Base-by-base conservation (phyloP, 2,329 filamentous ascomycete species). In the Helicocarpus griseus region DNA sequence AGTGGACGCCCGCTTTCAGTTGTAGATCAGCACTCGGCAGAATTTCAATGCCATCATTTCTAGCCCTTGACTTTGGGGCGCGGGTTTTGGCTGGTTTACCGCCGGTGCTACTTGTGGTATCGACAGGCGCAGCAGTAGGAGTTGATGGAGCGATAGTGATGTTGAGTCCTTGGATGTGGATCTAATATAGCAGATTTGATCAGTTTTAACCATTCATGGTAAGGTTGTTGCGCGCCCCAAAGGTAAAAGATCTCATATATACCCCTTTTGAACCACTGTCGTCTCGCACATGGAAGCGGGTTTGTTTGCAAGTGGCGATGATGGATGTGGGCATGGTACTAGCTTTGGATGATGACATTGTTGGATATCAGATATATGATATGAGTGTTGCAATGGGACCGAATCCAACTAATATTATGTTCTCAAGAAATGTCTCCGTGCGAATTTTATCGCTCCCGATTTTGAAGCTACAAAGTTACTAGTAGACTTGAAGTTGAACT, bases 151-250 rank as follows among this genome's bases (percentile, higher is more conserved):
- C 74, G 43, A 90, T 78, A 1, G 79, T 78, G 54, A 90, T 85
- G 52, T 75, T 81, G n/a, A 91, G 74, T 44, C 85, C 85, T 56
- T 87, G 84, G 39, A 90, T 77, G 54, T 86, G 82, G 49, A 87
- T 74, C 82, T 85, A 49, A 28, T 39, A 21, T 17, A 43, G 24
- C 31, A 48, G n/a, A 29, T 49, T 38, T 41, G n/a, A 29, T 17
- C 22, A 19, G 24, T 39, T 17, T 17, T 48, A n/a, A n/a, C n/a
- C n/a, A n/a, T n/a, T n/a, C n/a, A n/a, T n/a, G n/a, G n/a, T n/a
- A n/a, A n/a, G n/a, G n/a, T n/a, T n/a, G n/a, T n/a, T n/a, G n/a
- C n/a, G n/a, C n/a, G n/a, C n/a, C n/a, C n/a, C n/a, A n/a, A n/a
- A n/a, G 7, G 51, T 14, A 17, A 28, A 19, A 29, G 28, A 24